phyloP scores from a whole-genome alignment of 2,329 filamentous ascomycete species.

The Trichoderma sp. region DNA sequence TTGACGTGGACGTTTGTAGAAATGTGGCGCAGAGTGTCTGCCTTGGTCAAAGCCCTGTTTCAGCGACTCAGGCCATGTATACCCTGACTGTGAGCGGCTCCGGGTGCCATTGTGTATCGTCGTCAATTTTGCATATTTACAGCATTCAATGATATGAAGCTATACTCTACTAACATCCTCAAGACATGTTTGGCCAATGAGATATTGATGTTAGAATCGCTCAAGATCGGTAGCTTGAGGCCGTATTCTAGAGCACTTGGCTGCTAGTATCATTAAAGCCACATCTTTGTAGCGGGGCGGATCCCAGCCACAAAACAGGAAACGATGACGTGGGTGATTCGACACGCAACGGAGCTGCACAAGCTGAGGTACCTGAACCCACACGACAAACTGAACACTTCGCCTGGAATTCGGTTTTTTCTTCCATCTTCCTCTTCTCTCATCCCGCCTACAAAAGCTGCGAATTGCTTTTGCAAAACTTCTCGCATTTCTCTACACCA shows the following conservation, averaged over 20 bases:
- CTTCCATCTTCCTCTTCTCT: neutral
- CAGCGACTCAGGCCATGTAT: neutral
- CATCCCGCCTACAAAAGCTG: neutral
- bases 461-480: neutral
- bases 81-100: neutral
- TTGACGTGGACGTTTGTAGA: neutral
- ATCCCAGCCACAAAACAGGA: conserved; percentile 31
- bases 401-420: neutral
- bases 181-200: neutral
- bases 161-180: no score
- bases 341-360: conserved; percentile 14
- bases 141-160: neutral
- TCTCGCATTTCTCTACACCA: neutral
- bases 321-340: conserved; percentile 40
- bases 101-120: neutral
- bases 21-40: conserved; percentile 3
- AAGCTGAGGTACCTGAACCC: conserved; percentile 18
- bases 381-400: conserved; percentile 16
- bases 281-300: conserved; percentile 24
- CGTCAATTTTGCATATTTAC: neutral
- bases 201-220: neutral
- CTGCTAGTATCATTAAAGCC: neutral
- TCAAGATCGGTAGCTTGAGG: neutral
- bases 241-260: no score
- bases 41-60: neutral